A percentile compares a stretch with the other conserved stretches of the same genome.
Evolutionary conservation across 2,329 filamentous ascomycete genomes (phyloP).

Genomic region (Macrophomina tecta): DNA sequence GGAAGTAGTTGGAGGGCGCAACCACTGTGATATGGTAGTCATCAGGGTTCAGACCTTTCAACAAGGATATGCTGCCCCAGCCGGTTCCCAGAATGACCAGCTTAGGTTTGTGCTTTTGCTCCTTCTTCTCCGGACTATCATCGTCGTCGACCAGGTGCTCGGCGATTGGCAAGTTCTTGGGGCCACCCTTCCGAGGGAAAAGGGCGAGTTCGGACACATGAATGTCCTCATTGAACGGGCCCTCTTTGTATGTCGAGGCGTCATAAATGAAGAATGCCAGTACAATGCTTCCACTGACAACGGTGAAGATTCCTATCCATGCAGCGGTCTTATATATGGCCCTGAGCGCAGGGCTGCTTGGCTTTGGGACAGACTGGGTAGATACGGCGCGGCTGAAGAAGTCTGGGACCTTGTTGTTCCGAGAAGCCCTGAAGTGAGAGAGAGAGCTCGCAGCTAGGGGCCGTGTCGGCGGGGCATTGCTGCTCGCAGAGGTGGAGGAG

Average conservation of each 20-base stretch:
- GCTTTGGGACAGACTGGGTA: slow-evolving; percentile 40
- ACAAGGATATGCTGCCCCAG: slow-evolving; percentile 89
- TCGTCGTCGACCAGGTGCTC: slow-evolving; percentile 89
- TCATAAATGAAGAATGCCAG: slow-evolving; percentile 93
- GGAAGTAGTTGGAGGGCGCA: slow-evolving; percentile 93
- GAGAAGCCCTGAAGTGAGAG: not conserved
- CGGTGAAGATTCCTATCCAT: slow-evolving; percentile 75
- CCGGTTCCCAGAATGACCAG: slow-evolving; percentile 92
- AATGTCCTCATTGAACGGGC: slow-evolving; percentile 71
- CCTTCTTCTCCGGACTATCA: slow-evolving; percentile 72
- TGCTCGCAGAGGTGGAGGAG: slow-evolving; percentile 11
- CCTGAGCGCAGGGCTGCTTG: slow-evolving; percentile 47
- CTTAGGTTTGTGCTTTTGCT: slow-evolving; percentile 85
- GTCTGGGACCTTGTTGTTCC: slow-evolving; percentile 2
- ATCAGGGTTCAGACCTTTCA: slow-evolving; percentile 88
- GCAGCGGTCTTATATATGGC: slow-evolving; percentile 74
- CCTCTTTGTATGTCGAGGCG: slow-evolving; percentile 84
- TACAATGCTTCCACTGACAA: slow-evolving; percentile 71
- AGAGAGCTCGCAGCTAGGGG: slow-evolving; percentile 13
- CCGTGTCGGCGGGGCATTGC: slow-evolving; percentile 10
- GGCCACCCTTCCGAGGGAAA: slow-evolving; percentile 80
- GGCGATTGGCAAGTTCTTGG: slow-evolving; percentile 92
- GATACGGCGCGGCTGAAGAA: slow-evolving; percentile 35
- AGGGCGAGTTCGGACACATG: slow-evolving; percentile 85
- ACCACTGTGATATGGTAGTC: slow-evolving; percentile 97